Evolutionary conservation across 1,284 basidiomycete species (phyloP).

Genomic region (Apiotrichum porosum): DNA sequence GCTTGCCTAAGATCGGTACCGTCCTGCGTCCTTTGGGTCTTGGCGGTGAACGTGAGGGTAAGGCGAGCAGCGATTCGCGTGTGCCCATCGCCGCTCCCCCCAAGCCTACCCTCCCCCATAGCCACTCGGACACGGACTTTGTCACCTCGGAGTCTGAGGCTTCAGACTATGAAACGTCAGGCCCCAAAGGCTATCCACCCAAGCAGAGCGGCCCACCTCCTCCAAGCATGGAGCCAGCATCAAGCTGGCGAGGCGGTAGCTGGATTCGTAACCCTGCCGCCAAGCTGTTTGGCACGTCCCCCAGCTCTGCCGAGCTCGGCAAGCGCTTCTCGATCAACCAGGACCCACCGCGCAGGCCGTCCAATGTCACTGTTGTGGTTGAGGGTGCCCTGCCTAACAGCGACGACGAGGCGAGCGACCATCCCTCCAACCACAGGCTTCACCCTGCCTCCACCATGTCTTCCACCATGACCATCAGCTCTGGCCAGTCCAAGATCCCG

Average conservation of each 20-base stretch:
- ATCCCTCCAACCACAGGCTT: neutral
- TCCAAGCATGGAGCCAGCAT: slow-evolving; percentile 20
- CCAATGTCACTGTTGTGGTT: slow-evolving; percentile 22
- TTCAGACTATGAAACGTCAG: slow-evolving; percentile 4
- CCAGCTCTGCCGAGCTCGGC: slow-evolving; percentile 2
- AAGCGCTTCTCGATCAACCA: neutral
- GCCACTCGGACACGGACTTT: slow-evolving; percentile 8
- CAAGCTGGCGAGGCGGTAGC: slow-evolving; percentile 21
- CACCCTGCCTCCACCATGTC: neutral
- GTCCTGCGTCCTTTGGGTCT: slow-evolving; percentile 31
- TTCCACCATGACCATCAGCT: no score
- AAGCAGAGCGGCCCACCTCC: slow-evolving; percentile 32
- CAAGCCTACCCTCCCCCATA: slow-evolving; percentile 14
- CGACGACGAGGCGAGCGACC: slow-evolving; percentile 15
- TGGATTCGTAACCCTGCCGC: slow-evolving; percentile 42
- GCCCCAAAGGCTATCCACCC: slow-evolving; percentile 35
- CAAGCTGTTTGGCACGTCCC: slow-evolving; percentile 34
- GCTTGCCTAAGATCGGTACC: slow-evolving; percentile 26
- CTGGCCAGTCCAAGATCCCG: no score
- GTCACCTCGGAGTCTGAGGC: slow-evolving; percentile 3
- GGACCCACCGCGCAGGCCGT: slow-evolving; percentile 1
- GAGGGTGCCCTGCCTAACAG: slow-evolving; percentile 10
- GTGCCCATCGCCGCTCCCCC: slow-evolving; percentile 12
- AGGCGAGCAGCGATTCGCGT: slow-evolving; percentile 1
- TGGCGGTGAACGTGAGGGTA: neutral